Conservation (phyloP, 2,329 filamentous ascomycete species). For the Penicillium oxalicum region DNA sequence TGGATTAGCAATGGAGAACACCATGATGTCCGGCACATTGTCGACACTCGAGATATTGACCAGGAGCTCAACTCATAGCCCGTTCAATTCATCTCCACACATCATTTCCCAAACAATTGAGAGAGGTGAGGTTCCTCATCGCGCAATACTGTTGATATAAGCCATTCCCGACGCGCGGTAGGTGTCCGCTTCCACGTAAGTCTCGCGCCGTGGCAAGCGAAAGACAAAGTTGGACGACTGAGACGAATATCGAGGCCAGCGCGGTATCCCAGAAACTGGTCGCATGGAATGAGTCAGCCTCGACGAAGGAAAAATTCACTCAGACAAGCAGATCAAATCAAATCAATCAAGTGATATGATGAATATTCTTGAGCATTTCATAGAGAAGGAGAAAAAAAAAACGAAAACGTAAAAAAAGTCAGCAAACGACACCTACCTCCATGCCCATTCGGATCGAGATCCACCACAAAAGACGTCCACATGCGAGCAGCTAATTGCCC, state of each 20-base stretch:
- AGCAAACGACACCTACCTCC: constrained; percentile 12
- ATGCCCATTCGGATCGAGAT: constrained; percentile 27
- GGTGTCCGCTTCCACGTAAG: constrained; percentile 24
- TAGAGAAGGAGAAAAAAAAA: background rate
- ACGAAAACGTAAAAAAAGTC: too few relatives aligned
- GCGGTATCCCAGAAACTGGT: constrained; percentile 19
- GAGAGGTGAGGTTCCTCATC: constrained; percentile 7
- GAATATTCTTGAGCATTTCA: too few relatives aligned
- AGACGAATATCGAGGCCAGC: constrained; percentile 21
- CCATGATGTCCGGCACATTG: too few relatives aligned
- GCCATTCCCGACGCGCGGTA: constrained; percentile 24
- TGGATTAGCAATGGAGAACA: too few relatives aligned
- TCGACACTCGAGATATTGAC: too few relatives aligned
- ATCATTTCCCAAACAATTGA: too few relatives aligned
- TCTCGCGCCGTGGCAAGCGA: constrained; percentile 20
- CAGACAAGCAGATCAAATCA: too few relatives aligned
- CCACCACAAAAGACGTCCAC: constrained; percentile 28
- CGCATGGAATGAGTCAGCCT: constrained; percentile 2
- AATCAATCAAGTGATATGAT: too few relatives aligned
- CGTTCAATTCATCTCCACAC: too few relatives aligned
- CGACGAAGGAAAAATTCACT: too few relatives aligned
- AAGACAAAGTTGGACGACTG: constrained; percentile 24
- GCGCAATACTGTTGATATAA: constrained; percentile 24
- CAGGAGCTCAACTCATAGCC: too few relatives aligned
- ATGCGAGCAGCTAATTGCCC: constrained; percentile 27